phyloP scores from a whole-genome alignment of 2,329 filamentous ascomycete genomes.

The Sarocladium oryzae region DNA sequence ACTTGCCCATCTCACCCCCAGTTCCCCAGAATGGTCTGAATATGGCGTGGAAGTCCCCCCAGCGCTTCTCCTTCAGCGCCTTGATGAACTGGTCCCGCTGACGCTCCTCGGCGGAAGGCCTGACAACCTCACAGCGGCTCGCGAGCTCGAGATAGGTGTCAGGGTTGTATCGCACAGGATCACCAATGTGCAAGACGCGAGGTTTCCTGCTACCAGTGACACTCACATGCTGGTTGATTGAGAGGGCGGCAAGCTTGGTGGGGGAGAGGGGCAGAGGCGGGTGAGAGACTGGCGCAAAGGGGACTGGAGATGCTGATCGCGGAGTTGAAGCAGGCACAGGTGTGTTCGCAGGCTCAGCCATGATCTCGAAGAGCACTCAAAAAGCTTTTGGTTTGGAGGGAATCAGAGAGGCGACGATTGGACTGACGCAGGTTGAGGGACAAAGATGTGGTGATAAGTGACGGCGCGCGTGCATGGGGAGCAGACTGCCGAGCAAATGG shows the following conservation, averaged over 20 bases:
- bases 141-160: conserved; percentile 38
- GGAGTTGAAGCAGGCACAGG: conserved; percentile 39
- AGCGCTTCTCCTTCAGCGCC: conserved; percentile 43
- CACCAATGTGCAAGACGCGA: conserved; percentile 70
- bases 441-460: conserved; percentile 1
- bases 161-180: conserved; percentile 47
- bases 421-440: neutral
- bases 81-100: conserved; percentile 41
- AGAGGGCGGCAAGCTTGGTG: conserved; percentile 15
- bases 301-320: conserved; percentile 34
- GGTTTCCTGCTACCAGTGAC: conserved; percentile 22
- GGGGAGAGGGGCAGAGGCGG: conserved; percentile 20
- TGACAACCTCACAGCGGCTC: conserved; percentile 40
- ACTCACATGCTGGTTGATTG: conserved; percentile 11
- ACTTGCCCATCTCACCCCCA: conserved; percentile 59
- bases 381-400: neutral
- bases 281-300: conserved; percentile 15
- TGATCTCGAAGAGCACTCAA: conserved; percentile 15
- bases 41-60: conserved; percentile 49
- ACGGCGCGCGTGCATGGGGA: neutral
- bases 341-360: conserved; percentile 43
- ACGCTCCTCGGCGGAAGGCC: conserved; percentile 44
- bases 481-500: neutral
- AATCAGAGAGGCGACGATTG: neutral
- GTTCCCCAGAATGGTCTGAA: conserved; percentile 58